A percentile compares a stretch with the other conserved stretches of the same genome.
phyloP scores from a whole-genome alignment of 2,329 filamentous ascomycete species.

The Colletotrichum agaves region DNA sequence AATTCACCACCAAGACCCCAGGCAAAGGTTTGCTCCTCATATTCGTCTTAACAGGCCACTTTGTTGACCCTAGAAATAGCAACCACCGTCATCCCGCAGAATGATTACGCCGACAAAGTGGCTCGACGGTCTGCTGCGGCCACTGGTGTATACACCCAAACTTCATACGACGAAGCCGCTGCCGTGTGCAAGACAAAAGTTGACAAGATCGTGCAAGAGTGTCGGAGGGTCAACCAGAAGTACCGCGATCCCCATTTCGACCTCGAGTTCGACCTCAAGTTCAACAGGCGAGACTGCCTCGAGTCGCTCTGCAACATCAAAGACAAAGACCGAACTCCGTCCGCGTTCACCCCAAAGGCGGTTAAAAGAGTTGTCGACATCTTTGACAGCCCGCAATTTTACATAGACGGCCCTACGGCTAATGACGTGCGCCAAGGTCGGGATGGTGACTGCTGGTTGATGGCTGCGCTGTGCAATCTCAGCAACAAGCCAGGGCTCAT shows the following conservation, averaged over 20 bases:
- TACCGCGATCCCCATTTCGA: conserved; percentile 91
- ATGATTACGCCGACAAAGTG: conserved; percentile 70
- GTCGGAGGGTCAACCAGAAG: conserved; percentile 82
- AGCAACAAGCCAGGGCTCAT: conserved; percentile 79
- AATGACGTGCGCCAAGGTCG: conserved; percentile 83
- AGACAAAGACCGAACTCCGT: conserved; percentile 34
- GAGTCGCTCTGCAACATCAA: conserved; percentile 54
- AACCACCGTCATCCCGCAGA: conserved; percentile 76
- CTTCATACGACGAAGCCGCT: conserved; percentile 79
- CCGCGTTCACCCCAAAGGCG: conserved; percentile 54
- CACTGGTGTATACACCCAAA: conserved; percentile 56
- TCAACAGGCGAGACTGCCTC: conserved; percentile 61
- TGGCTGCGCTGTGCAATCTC: conserved; percentile 82
- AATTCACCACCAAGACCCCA: conserved; percentile 75
- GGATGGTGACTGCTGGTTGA: conserved; percentile 87
- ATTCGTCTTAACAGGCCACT: not conserved
- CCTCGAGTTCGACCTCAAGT: conserved; percentile 80
- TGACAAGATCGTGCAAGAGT: conserved; percentile 71
- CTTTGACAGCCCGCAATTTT: conserved; percentile 81
- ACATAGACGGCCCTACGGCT: conserved; percentile 78
- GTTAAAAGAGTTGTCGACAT: conserved; percentile 81
- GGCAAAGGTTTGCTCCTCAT: conserved; percentile 67
- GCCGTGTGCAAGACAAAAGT: conserved; percentile 75
- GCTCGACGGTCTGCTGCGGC: conserved; percentile 65
- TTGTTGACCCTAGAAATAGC: conserved; percentile 52